Evolutionary conservation across 306 rosid genomes (phyloP).

Genomic region (Phaseolus lunatus): DNA sequence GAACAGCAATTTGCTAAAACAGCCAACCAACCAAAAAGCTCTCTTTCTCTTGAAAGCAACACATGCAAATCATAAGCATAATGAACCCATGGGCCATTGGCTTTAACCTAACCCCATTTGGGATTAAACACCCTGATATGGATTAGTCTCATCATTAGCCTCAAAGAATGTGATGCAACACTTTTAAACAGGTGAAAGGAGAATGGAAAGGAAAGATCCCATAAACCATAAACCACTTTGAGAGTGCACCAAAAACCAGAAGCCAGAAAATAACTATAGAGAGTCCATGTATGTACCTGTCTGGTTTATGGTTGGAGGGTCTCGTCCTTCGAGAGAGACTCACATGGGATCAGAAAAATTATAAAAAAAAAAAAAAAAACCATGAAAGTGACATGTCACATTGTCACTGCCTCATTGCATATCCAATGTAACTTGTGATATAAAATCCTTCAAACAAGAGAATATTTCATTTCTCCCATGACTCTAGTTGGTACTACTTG

Average conservation of each 20-base stretch:
- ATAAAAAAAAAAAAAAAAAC: slow-evolving; percentile 40
- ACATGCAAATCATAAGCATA: slow-evolving; percentile 60
- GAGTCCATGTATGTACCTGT: slow-evolving; percentile 47
- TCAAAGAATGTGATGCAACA: slow-evolving; percentile 24
- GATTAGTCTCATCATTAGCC: slow-evolving; percentile 45
- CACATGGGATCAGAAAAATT: slow-evolving; percentile 71
- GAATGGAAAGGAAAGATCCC: slow-evolving; percentile 29
- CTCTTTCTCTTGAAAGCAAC: slow-evolving; percentile 48
- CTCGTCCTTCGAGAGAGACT: slow-evolving; percentile 63
- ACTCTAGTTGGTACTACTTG: slow-evolving; percentile 22
- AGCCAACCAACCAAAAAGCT: slow-evolving; percentile 31
- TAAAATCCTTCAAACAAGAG: slow-evolving; percentile 36
- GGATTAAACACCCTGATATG: slow-evolving; percentile 34
- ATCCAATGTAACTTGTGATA: neutral
- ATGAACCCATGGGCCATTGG: slow-evolving; percentile 46
- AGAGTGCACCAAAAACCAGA: slow-evolving; percentile 49
- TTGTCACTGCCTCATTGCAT: slow-evolving; percentile 50
- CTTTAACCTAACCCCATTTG: slow-evolving; percentile 56
- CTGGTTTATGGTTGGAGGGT: slow-evolving; percentile 60
- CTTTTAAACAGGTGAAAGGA: slow-evolving; percentile 17
- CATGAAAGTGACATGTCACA: slow-evolving; percentile 56
- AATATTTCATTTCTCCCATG: slow-evolving; percentile 20
- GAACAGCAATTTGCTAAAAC: slow-evolving; percentile 50
- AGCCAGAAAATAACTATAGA: slow-evolving; percentile 42
- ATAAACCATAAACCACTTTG: slow-evolving; percentile 38